Conservation (phyloP, 441 rosid genomes). For the Populus hybrid region DNA sequence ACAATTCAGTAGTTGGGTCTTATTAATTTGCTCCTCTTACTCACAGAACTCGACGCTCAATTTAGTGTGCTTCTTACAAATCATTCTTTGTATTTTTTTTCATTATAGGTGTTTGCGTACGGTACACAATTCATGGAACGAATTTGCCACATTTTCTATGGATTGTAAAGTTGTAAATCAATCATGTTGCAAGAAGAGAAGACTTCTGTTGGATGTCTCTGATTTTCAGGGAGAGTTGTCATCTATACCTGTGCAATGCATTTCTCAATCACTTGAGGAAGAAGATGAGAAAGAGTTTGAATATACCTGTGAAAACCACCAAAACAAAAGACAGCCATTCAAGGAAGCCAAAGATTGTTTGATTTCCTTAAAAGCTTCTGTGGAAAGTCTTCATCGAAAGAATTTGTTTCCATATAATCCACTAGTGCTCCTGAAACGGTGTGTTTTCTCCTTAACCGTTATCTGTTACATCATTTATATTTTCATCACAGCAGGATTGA, state of each 20-base stretch:
- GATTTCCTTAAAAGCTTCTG: conserved; percentile 61
- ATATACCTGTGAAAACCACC: not conserved
- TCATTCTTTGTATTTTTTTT: not conserved
- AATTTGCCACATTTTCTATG: conserved; percentile 47
- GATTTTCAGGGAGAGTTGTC: conserved; percentile 22
- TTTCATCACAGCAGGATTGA: too few relatives aligned
- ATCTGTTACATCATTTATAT: not conserved
- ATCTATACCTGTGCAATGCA: conserved; percentile 5
- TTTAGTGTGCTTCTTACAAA: conserved; percentile 1
- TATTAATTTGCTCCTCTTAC: not conserved
- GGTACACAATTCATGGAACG: conserved; percentile 55
- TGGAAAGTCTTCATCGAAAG: conserved; percentile 66
- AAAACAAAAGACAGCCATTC: conserved; percentile 31
- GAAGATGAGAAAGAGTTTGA: conserved; percentile 17
- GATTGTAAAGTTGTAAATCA: conserved; percentile 25
- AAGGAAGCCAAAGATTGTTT: conserved; percentile 64
- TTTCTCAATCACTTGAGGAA: conserved; percentile 18
- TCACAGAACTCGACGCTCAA: not conserved
- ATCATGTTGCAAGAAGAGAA: conserved; percentile 54
- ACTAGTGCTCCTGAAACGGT: conserved; percentile 77
- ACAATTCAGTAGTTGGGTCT: too few relatives aligned
- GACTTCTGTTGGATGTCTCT: conserved; percentile 27
- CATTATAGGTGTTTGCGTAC: conserved; percentile 59
- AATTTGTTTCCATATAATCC: conserved; percentile 84
- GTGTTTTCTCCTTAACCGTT: conserved; percentile 3